phyloP scores from a whole-genome alignment of 192 early-diverging fungal genomes.

The Chytriomyces confervae region DNA sequence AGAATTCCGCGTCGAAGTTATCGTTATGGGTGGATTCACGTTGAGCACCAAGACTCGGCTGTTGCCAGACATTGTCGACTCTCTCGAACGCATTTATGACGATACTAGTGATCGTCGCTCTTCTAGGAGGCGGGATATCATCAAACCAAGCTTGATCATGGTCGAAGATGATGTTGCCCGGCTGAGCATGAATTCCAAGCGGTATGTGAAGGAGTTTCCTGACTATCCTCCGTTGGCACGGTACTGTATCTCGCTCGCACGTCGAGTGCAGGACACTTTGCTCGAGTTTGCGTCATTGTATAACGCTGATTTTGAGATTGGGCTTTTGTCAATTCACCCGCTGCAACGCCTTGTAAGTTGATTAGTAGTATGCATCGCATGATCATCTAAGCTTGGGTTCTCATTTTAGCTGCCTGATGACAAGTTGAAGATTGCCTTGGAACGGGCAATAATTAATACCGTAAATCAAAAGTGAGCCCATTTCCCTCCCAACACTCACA shows the following conservation, averaged over 20 bases:
- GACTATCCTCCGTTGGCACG: conserved; percentile 72
- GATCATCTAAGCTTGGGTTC: neutral
- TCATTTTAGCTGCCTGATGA: conserved; percentile 63
- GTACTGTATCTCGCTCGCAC: conserved; percentile 85
- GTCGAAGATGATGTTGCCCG: conserved; percentile 90
- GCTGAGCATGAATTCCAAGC: conserved; percentile 79
- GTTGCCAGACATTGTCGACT: conserved; percentile 67
- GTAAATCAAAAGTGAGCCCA: conserved; percentile 60
- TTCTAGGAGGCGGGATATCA: neutral
- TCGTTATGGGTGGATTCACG: conserved; percentile 82
- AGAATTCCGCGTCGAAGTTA: conserved; percentile 72
- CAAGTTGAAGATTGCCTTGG: conserved; percentile 67
- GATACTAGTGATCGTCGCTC: conserved; percentile 4
- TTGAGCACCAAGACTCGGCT: conserved; percentile 73
- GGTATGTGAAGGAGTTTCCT: conserved; percentile 73
- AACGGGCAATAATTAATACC: conserved; percentile 88
- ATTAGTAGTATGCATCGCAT: neutral
- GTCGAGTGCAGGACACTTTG: conserved; percentile 83
- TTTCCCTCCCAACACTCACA: conserved; percentile 30
- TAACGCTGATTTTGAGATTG: conserved; percentile 56
- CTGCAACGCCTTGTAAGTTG: conserved; percentile 69
- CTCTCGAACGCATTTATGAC: conserved; percentile 31
- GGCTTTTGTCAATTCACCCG: conserved; percentile 70
- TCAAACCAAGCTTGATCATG: conserved; percentile 59
- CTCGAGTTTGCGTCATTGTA: conserved; percentile 79